Evolutionary conservation across 2,329 filamentous ascomycete species (phyloP), one percentile per base, ranked within the genome.

Genomic region (Alternaria sp.): DNA sequence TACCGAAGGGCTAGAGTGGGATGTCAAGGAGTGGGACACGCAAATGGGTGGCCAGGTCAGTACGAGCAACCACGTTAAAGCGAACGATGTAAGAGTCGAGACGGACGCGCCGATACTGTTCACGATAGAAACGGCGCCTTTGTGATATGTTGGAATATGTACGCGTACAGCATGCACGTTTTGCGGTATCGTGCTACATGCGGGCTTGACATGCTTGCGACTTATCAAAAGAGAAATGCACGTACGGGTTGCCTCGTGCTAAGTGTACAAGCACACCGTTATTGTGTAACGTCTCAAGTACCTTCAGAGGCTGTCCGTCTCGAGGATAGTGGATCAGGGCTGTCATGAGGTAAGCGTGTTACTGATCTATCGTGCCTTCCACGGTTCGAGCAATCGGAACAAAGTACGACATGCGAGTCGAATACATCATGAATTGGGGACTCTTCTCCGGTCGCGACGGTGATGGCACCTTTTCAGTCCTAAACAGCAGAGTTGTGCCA

Each of bases 1-100:
- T 7, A 96, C 92, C 0, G 80, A 83, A 14, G 95, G 95, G 0
- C 82, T 98, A 20, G 89, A 96, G 75, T 99, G 95, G 95, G 93
- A 99, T 79, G 91, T 99, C 1, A 75, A 84, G 60, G 83, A 92
- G 61, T 97, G 94, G 93, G 80, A 86, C 66, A 97, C 82, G 22
- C 76, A 80, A 51, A 81, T 84, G 74, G 82, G 82, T 16, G 77
- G 78, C 3, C 78, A 81, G 58, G 78, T 84, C 59, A 84, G 82
- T 65, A 83, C 82, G 7, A 84, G 81, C 62, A 84, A 84, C 63
- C 82, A 84, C 59, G 76, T 83, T 51, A 76, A 80, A 41, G 69
- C 72, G 7, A 78, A 82, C 34, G 57, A 74, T 24, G 69, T 84
- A 9, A 67, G 68, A 11, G 73, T 84, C 18, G 69, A 71, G 38